phyloP scores from a whole-genome alignment of 2,329 filamentous ascomycete genomes.

The Sarocladium strictum region DNA sequence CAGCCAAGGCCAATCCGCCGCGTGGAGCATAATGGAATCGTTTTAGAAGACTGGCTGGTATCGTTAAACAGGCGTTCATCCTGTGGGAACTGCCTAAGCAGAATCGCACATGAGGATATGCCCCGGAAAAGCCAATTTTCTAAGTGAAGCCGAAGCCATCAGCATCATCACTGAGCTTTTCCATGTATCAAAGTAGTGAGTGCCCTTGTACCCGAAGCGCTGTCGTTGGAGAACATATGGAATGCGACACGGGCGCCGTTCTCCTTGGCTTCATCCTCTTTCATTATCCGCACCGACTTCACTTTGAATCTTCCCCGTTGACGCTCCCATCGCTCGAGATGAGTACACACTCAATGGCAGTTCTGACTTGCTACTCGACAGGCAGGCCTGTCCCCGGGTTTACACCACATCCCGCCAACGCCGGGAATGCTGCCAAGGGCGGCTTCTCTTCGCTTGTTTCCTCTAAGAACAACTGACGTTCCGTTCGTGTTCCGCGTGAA shows the following conservation, averaged over 20 bases:
- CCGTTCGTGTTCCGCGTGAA: slow-evolving; percentile 37
- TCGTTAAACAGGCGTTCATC: slow-evolving; percentile 30
- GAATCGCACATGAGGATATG: slow-evolving; percentile 43
- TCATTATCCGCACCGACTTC: slow-evolving; percentile 22
- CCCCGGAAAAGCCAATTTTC: slow-evolving; percentile 33
- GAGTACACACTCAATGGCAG: slow-evolving; percentile 26
- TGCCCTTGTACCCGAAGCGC: no score
- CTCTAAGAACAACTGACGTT: slow-evolving; percentile 41
- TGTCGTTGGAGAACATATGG: slow-evolving; percentile 49
- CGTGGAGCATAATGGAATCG: slow-evolving; percentile 26
- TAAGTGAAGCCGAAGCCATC: no score
- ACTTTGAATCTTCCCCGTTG: slow-evolving; percentile 19
- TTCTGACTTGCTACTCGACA: slow-evolving; percentile 19
- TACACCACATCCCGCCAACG: slow-evolving; percentile 37
- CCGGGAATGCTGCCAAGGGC: slow-evolving; percentile 33
- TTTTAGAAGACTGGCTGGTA: slow-evolving; percentile 28
- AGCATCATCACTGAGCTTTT: no score
- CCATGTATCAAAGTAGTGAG: no score
- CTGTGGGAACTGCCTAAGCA: slow-evolving; percentile 39
- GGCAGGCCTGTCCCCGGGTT: slow-evolving; percentile 34
- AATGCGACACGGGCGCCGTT: slow-evolving; percentile 32
- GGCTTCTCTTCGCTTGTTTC: slow-evolving; percentile 34
- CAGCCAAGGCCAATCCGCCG: slow-evolving; percentile 28
- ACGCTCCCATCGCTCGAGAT: slow-evolving; percentile 12
- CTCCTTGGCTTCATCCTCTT: slow-evolving; percentile 23